Conservation (phyloP, 2,329 filamentous ascomycete genomes). For the Rhynchosporium agropyri region DNA sequence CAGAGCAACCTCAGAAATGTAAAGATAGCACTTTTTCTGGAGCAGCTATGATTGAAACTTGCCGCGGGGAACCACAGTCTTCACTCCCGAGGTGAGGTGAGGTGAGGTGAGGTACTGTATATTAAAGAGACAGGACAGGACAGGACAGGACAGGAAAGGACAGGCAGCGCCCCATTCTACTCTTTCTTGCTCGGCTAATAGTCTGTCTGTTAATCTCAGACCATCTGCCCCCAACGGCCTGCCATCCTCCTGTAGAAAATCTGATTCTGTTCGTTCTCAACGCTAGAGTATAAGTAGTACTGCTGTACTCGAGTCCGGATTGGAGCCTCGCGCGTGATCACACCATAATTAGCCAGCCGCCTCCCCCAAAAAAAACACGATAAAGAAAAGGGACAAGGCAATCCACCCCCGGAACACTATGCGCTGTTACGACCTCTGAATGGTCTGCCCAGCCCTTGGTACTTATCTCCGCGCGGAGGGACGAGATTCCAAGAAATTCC, state of each 20-base stretch:
- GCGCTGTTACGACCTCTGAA: conserved; percentile 4
- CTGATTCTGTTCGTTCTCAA: too few relatives aligned
- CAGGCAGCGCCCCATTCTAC: too few relatives aligned
- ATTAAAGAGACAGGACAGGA: too few relatives aligned
- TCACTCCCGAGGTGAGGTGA: too few relatives aligned
- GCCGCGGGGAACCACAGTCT: too few relatives aligned
- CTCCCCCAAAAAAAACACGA: not conserved
- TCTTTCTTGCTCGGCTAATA: too few relatives aligned
- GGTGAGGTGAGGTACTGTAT: too few relatives aligned
- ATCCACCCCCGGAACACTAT: conserved; percentile 1
- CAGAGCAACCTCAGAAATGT: too few relatives aligned
- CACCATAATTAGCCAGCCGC: not conserved
- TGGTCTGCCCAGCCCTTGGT: conserved; percentile 21
- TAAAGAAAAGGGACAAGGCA: conserved; percentile 1
- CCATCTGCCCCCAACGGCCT: not conserved
- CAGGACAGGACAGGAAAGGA: too few relatives aligned
- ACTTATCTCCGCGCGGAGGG: conserved; percentile 12
- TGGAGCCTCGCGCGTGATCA: not conserved
- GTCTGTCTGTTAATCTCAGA: too few relatives aligned
- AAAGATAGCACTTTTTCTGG: too few relatives aligned
- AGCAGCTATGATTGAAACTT: too few relatives aligned
- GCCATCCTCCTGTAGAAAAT: not conserved
- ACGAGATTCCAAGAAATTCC: conserved; percentile 23
- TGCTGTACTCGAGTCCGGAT: not conserved
- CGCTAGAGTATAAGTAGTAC: not conserved